Base-by-base conservation (phyloP, 2,329 filamentous ascomycete species). In the Botryotinia convoluta region DNA sequence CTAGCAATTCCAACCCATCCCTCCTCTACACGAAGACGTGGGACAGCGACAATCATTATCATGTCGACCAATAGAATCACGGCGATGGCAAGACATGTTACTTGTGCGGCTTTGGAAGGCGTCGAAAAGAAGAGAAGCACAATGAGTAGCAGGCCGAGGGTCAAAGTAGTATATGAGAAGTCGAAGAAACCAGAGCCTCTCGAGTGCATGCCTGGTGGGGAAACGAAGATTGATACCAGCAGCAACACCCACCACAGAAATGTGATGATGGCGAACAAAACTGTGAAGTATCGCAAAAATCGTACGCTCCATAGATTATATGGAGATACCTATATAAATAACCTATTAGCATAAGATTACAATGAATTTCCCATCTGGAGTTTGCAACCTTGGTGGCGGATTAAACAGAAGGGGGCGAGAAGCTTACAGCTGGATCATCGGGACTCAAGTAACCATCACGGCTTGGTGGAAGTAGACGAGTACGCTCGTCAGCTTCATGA, bases 261-360 rank as follows among this genome's bases (percentile, higher is more conserved):
- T 72, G 90, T 93, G 78, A 95, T 81, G 69, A 90, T 69, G 20
- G 95, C 86, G 80, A 98, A 93, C 54, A 93, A 78, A 72, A 97
- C 86, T 8, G 94, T 95, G 74, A 96, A 82, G 80, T 91, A 93
- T 80, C 94, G 90, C 72, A 96, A 86, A 64, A 92, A 88, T 29
- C 96, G 91, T 68, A 99, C 92, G 74, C 90, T 93, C 92, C 94
- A 97, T 54, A 98, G 88, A 79, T 99, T 99, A 84, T 98, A 98
- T 0, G 96, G 96, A 4, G 94, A 93, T 37, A 93, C 91, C 80
- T 82, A 59, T n/a, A 16, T 44, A 29, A 8, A 22, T 20, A 29
- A 32, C 63, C 14, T 35, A 65, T 64, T 62, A 51, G 20, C 16
- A 42, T 42, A 37, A 57, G 26, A 6, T 42, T 29, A 39, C n/a